These are phyloP conservation scores for Phytophthora idaei DNA, from an alignment of 352 stramenopile genomes.

Conservation along the genomic window DNA sequence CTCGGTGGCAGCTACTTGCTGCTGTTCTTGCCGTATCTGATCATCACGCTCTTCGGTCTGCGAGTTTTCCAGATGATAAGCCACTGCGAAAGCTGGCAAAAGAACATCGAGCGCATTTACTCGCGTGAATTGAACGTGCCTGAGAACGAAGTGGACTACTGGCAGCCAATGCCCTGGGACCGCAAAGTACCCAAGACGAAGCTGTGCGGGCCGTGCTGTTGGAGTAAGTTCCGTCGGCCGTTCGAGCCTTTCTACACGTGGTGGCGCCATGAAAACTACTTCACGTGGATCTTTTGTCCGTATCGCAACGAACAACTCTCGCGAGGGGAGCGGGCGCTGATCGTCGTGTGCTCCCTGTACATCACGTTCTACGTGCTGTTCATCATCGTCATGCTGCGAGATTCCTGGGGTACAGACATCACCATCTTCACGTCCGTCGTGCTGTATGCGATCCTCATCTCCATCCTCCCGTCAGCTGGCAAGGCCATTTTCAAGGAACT, in stretches of 20 bases:
- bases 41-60: slow-evolving; percentile 56
- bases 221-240: slow-evolving; percentile 62
- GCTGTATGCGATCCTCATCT: slow-evolving; percentile 60
- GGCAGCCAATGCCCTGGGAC: slow-evolving; percentile 72
- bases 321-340: slow-evolving; percentile 62
- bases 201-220: slow-evolving; percentile 66
- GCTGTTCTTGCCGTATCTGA: slow-evolving; percentile 64
- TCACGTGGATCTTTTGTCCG: slow-evolving; percentile 76
- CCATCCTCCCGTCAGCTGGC: slow-evolving; percentile 56
- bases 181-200: slow-evolving; percentile 73
- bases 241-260: slow-evolving; percentile 78
- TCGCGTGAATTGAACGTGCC: slow-evolving; percentile 53
- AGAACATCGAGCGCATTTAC: slow-evolving; percentile 70
- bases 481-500: slow-evolving; percentile 79
- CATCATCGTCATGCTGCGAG: slow-evolving; percentile 64
- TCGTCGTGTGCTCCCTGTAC: slow-evolving; percentile 73
- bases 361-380: slow-evolving; percentile 82
- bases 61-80: slow-evolving; percentile 67
- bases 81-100: slow-evolving; percentile 62
- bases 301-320: slow-evolving; percentile 71
- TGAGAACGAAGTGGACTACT: slow-evolving; percentile 75
- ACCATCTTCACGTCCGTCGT: slow-evolving; percentile 47
- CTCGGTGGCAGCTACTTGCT: slow-evolving; percentile 54
- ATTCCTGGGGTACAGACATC: slow-evolving; percentile 42
- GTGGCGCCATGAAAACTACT: slow-evolving; percentile 82